phyloP scores from a whole-genome alignment of 2,329 filamentous ascomycete genomes.

The Pseudonectria buxi region DNA sequence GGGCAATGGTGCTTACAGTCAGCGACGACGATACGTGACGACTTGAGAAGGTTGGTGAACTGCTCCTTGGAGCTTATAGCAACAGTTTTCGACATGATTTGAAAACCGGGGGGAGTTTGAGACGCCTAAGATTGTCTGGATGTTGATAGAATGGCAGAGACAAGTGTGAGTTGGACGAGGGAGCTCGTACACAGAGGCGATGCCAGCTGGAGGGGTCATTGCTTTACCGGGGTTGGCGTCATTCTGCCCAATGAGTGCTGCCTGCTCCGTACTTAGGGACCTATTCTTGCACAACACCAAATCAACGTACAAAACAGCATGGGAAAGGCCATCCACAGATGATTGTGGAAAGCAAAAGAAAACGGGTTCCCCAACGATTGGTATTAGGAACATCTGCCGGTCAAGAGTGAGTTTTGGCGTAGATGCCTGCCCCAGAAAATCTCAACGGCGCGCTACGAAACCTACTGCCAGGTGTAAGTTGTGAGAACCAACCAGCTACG shows the following conservation, averaged over 20 bases:
- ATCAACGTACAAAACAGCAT: background rate
- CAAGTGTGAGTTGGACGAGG: slow-evolving; percentile 1
- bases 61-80: slow-evolving; percentile 47
- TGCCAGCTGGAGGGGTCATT: slow-evolving; percentile 17
- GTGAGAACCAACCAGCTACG: no score
- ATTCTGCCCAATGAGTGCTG: slow-evolving; percentile 13
- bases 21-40: slow-evolving; percentile 73
- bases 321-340: no score
- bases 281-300: background rate
- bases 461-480: no score
- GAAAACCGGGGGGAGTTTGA: slow-evolving; percentile 6
- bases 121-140: slow-evolving; percentile 12
- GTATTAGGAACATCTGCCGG: no score
- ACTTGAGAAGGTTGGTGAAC: slow-evolving; percentile 61
- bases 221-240: slow-evolving; percentile 22
- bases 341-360: no score
- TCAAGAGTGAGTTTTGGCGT: no score
- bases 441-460: no score
- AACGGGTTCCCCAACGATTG: no score
- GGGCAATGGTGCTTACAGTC: slow-evolving; percentile 61
- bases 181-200: slow-evolving; percentile 1
- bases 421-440: no score
- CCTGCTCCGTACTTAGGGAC: no score
- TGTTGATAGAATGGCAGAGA: slow-evolving; percentile 17
- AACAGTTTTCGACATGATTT: slow-evolving; percentile 25